A percentile compares a stretch with the other conserved stretches of the same genome.
Evolutionary conservation across 768 basidiomycete species (phyloP).

Genomic region (Mycena capillaripes): DNA sequence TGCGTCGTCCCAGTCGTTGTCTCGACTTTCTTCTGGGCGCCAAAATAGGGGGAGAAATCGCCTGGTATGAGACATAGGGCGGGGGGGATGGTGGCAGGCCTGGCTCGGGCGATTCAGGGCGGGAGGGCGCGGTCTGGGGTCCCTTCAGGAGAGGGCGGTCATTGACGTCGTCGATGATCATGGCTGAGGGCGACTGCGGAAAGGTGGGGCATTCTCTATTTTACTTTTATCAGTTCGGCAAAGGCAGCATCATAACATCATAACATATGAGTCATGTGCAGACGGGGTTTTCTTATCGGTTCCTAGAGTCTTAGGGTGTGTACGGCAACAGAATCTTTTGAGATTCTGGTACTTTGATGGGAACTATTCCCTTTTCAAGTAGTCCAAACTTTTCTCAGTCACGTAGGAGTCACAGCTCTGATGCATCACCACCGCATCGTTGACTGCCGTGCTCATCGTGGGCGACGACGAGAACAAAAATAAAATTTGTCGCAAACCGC

Average conservation of each 20-base stretch:
- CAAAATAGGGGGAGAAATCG: constrained; percentile 16
- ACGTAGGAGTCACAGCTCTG: too few species aligned
- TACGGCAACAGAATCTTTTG: too few species aligned
- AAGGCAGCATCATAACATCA: background rate
- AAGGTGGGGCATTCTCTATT: background rate
- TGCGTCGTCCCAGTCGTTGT: background rate
- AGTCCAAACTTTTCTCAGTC: too few species aligned
- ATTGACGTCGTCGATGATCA: constrained; percentile 34
- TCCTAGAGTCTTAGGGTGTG: too few species aligned
- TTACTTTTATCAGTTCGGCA: background rate
- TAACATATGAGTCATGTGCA: background rate
- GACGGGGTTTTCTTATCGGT: too few species aligned
- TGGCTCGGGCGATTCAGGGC: background rate
- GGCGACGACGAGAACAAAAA: too few species aligned
- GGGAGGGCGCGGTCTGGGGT: background rate
- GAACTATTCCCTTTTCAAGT: too few species aligned
- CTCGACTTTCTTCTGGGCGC: constrained; percentile 19
- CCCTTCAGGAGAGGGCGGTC: constrained; percentile 20
- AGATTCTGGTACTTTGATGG: too few species aligned
- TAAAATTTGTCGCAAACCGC: too few species aligned
- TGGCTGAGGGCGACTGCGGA: constrained; percentile 16
- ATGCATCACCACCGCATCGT: too few species aligned
- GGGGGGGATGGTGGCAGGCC: constrained; percentile 22
- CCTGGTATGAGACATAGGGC: constrained; percentile 35
- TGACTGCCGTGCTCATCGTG: too few species aligned